These are phyloP conservation scores for Kodamaea sp. DNA, from an alignment of 1,139 yeast species.

Conservation along the genomic window DNA sequence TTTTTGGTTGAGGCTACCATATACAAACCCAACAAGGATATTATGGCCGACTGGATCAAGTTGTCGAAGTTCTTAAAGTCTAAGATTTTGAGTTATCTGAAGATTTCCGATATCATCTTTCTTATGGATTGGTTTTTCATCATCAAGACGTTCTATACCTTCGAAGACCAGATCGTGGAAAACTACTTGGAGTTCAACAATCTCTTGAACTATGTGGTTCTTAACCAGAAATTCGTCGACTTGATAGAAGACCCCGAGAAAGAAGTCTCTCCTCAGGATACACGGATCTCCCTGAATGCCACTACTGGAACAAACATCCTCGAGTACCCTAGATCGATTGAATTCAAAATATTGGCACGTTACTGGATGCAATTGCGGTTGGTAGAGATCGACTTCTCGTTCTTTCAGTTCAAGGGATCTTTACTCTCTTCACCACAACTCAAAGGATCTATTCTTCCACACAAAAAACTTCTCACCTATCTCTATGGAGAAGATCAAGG, in stretches of 20 bases:
- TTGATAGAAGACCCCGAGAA: constrained; percentile 18
- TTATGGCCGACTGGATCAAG: constrained; percentile 27
- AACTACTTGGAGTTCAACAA: constrained; percentile 35
- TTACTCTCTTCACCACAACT: constrained; percentile 30
- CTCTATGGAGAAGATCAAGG: constrained; percentile 19
- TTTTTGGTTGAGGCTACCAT: constrained; percentile 11
- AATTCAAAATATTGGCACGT: constrained; percentile 22
- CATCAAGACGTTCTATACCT: constrained; percentile 26
- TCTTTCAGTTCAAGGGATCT: constrained; percentile 35
- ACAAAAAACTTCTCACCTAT: constrained; percentile 17
- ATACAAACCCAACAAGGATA: constrained; percentile 11
- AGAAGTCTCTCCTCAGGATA: constrained; percentile 4
- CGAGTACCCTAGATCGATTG: constrained; percentile 15
- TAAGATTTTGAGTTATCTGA: constrained; percentile 21
- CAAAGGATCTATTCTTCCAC: constrained; percentile 31
- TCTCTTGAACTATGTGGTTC: constrained; percentile 28
- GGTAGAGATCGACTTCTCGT: constrained; percentile 30
- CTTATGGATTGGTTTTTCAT: constrained; percentile 34
- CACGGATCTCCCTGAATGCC: background rate
- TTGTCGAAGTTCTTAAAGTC: constrained; percentile 24
- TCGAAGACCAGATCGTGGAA: constrained; percentile 24
- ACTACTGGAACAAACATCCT: constrained; percentile 1
- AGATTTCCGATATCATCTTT: constrained; percentile 27
- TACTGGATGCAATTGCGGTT: constrained; percentile 35
- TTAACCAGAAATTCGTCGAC: constrained; percentile 29